Evolutionary conservation across 495 filamentous ascomycete species (phyloP), one percentile per base, ranked within the genome.

Genomic region (Aspergillus hancockii): DNA sequence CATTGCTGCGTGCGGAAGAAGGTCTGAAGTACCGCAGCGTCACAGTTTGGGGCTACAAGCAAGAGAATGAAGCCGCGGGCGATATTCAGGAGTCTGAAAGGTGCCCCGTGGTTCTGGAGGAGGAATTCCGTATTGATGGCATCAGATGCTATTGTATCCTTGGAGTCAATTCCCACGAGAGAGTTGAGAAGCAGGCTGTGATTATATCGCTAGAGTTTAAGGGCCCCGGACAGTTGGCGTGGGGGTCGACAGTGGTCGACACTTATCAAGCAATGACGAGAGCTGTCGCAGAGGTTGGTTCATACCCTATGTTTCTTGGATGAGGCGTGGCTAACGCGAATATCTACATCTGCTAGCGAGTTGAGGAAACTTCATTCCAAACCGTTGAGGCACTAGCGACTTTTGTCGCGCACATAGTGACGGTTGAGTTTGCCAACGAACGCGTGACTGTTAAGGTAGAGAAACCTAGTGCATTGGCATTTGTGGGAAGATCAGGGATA

Each of bases 311-410:
- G 1, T 7, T 61, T 52, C 13, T n/a, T 16, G 13, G 38, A 12
- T 18, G 38, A 41, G 14, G 10, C 14, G 38, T 63, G 34, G 25
- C 52, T 46, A 47, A 45, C 34, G 30, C 8, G 38, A 13, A 19
- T 19, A 14, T 32, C 18, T 21, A 32, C 38, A 30, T 47, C 19
- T 45, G 41, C 55, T 52, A 84, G 71, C 71, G 76, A 59, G 80
- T 86, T 31, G 83, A 86, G 47, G 66, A 67, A 25, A 83, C 81
- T 16, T 65, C 73, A 3, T 86, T 83, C 69, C 75, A 81, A 61
- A 84, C 81, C 4, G 79, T 86, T 2, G 83, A 86, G 64, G 77
- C 82, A 1, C 64, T 85, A 54, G 83, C 82, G 10, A 82, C 81
- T 12, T 76, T 76, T 13, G 67, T 86, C 49, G 81, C 81, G 30